A percentile compares a stretch with the other conserved stretches of the same genome.
Evolutionary conservation across 1,284 basidiomycete species (phyloP).

Genomic region (Cutaneotrichosporon dermatis): DNA sequence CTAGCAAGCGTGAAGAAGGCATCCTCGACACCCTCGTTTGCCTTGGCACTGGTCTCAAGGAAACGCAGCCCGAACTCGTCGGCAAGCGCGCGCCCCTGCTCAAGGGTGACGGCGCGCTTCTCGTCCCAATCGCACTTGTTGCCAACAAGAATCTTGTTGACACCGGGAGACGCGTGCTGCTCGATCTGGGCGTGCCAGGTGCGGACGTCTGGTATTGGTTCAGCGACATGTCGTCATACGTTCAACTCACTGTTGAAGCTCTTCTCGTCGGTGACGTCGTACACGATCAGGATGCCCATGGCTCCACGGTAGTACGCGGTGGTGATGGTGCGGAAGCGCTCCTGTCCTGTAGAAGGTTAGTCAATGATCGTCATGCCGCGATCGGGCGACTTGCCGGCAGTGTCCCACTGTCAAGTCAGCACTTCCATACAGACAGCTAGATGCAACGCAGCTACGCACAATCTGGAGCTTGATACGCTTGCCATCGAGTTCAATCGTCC

Average conservation of each 20-base stretch:
- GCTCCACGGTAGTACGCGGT: conserved; percentile 99
- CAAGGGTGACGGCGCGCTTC: conserved; percentile 79
- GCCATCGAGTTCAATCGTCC: conserved; percentile 98
- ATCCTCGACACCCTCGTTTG: conserved; percentile 96
- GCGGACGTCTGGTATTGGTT: conserved; percentile 70
- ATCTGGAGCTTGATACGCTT: conserved; percentile 99
- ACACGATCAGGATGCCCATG: conserved; percentile 98
- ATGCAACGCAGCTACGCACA: conserved; percentile 55
- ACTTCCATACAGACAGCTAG: too few species aligned
- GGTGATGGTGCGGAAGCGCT: conserved; percentile 98
- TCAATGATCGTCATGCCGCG: background rate
- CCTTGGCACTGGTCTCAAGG: conserved; percentile 97
- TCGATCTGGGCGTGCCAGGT: conserved; percentile 99
- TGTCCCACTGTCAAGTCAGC: conserved; percentile 74
- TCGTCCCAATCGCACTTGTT: conserved; percentile 99
- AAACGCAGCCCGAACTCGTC: conserved; percentile 83
- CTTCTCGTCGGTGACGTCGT: conserved; percentile 96
- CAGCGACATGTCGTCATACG: background rate
- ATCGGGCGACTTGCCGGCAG: conserved; percentile 59
- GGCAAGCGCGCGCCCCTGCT: conserved; percentile 69
- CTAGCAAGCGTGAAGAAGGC: conserved; percentile 96
- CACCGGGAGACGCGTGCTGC: conserved; percentile 96
- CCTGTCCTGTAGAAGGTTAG: conserved; percentile 60
- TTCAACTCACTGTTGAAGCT: conserved; percentile 84
- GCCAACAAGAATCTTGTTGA: conserved; percentile 98